These are phyloP conservation scores for Tolypocladium pustulatum DNA, from an alignment of 2,329 filamentous ascomycete species.

Conservation along the genomic window DNA sequence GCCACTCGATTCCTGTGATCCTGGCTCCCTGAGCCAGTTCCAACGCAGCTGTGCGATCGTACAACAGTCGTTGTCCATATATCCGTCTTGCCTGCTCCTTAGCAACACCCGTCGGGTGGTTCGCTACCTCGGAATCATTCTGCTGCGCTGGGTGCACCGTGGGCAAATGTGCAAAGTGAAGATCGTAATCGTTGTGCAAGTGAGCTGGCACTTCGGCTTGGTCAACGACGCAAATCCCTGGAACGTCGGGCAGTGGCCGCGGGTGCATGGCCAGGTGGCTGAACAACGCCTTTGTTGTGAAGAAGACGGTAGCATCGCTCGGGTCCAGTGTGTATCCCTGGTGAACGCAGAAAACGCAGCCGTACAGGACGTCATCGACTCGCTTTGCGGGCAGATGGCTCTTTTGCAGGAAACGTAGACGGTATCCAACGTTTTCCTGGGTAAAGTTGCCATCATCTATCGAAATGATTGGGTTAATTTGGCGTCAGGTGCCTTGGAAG, in stretches of 20 bases:
- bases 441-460: slow-evolving; percentile 30
- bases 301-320: slow-evolving; percentile 47
- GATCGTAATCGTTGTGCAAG: slow-evolving; percentile 39
- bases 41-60: slow-evolving; percentile 32
- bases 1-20: slow-evolving; percentile 41
- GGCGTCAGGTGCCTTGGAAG: not conserved
- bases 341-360: slow-evolving; percentile 43
- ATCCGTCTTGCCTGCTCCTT: slow-evolving; percentile 35
- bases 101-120: slow-evolving; percentile 33
- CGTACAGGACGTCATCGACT: slow-evolving; percentile 42
- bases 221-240: slow-evolving; percentile 39
- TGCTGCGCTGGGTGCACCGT: slow-evolving; percentile 29
- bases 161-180: slow-evolving; percentile 34
- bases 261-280: slow-evolving; percentile 42
- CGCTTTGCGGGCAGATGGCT: slow-evolving; percentile 38
- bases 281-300: slow-evolving; percentile 41
- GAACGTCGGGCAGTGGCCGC: slow-evolving; percentile 38
- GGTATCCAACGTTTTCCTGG: slow-evolving; percentile 35
- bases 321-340: slow-evolving; percentile 37
- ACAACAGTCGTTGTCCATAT: slow-evolving; percentile 34
- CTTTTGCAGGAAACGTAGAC: slow-evolving; percentile 45
- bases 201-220: slow-evolving; percentile 26
- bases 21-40: slow-evolving; percentile 37
- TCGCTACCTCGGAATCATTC: slow-evolving; percentile 26
- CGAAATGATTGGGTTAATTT: not conserved